These are phyloP conservation scores for Hygrophila difformis DNA, from an alignment of 257 asterid genomes.

Conservation along the genomic window DNA sequence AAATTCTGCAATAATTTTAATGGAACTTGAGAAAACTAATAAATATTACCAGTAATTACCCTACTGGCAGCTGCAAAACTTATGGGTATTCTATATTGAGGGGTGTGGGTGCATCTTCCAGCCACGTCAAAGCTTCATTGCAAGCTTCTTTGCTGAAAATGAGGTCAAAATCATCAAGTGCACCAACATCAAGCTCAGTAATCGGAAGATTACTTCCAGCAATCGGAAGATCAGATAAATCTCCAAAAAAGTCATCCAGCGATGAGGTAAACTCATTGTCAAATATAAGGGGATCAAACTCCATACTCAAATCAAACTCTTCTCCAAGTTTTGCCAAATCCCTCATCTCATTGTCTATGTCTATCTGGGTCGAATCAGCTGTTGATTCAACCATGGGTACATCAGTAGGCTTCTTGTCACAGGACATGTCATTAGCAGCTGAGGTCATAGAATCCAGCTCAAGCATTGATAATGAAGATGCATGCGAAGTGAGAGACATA, in stretches of 20 bases:
- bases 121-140: constrained; percentile 17
- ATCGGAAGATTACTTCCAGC: constrained; percentile 37
- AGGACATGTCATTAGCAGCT: constrained; percentile 3
- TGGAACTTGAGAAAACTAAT: constrained; percentile 18
- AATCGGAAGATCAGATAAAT: constrained; percentile 39
- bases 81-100: constrained; percentile 77
- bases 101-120: constrained; percentile 18
- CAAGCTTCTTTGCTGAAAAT: constrained; percentile 49
- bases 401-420: constrained; percentile 12
- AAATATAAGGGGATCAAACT: constrained; percentile 29
- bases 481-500: constrained; percentile 30
- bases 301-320: constrained; percentile 49
- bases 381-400: not conserved
- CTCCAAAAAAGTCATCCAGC: constrained; percentile 32
- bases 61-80: constrained; percentile 73
- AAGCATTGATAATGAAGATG: constrained; percentile 46
- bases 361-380: too few species aligned
- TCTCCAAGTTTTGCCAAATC: constrained; percentile 35
- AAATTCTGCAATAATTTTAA: constrained; percentile 15
- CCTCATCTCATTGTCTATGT: constrained; percentile 26
- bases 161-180: constrained; percentile 50
- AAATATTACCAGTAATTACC: not conserved
- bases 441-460: constrained; percentile 42
- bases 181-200: constrained; percentile 18
- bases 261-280: constrained; percentile 20